These are phyloP conservation scores for Barnettozyma californica DNA, from an alignment of 805 yeast species.

Conservation along the genomic window DNA sequence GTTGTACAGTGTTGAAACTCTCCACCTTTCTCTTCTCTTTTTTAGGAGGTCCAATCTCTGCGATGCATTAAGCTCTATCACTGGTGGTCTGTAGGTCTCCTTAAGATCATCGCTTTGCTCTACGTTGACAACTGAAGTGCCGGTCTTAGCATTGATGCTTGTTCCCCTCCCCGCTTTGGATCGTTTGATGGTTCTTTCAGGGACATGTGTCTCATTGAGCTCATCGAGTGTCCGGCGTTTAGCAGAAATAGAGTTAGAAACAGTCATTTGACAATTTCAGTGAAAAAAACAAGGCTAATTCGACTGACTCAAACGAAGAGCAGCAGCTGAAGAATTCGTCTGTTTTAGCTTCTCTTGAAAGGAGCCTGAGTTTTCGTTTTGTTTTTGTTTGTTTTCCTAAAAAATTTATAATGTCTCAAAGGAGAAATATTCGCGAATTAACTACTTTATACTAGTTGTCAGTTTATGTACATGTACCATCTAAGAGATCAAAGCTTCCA, in stretches of 20 bases:
- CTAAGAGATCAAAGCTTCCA: constrained; percentile 22
- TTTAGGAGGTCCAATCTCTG: constrained; percentile 24
- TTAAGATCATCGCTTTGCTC: neutral
- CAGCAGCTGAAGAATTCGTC: neutral
- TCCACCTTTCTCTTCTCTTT: constrained; percentile 24
- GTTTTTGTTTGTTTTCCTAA: neutral
- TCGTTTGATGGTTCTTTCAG: neutral
- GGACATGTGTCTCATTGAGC: neutral
- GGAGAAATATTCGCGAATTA: neutral
- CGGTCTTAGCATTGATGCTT: neutral
- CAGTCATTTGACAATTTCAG: neutral
- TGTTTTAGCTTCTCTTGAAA: neutral
- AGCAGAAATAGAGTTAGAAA: neutral
- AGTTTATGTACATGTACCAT: neutral
- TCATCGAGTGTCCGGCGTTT: neutral
- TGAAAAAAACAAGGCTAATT: neutral
- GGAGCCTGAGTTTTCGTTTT: neutral
- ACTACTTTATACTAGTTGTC: neutral
- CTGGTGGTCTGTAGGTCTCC: constrained; percentile 27
- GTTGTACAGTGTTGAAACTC: constrained; percentile 22
- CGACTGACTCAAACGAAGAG: neutral
- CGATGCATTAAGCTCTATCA: constrained; percentile 22
- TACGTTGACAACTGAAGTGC: neutral
- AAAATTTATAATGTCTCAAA: neutral
- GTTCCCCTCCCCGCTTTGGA: neutral